Conservation (phyloP, 208 protist genomes). For the Leishmania tarentolae region DNA sequence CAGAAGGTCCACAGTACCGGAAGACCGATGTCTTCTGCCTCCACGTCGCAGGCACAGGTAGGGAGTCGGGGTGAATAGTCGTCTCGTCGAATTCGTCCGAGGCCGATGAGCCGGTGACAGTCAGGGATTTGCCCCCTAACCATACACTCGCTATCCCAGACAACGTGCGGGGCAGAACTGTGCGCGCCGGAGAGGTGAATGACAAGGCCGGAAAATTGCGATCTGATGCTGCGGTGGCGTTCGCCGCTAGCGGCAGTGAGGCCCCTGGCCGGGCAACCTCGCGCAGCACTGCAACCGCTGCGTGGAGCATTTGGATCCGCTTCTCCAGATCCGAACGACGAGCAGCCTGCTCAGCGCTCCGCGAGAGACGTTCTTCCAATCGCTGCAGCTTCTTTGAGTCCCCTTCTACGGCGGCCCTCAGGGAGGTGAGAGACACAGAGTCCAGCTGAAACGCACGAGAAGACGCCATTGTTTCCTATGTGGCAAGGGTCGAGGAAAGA, state of each 20-base stretch:
- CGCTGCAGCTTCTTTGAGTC: constrained; percentile 14
- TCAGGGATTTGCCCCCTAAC: no score
- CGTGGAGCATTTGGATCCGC: neutral
- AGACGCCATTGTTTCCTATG: neutral
- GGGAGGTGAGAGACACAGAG: constrained; percentile 17
- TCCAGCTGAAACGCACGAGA: constrained; percentile 16
- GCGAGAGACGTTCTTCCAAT: constrained; percentile 16
- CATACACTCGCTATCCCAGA: neutral
- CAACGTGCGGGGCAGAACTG: neutral
- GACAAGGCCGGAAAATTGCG: neutral
- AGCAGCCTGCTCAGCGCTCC: constrained; percentile 7
- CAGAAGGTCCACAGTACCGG: constrained; percentile 25
- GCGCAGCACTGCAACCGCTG: neutral
- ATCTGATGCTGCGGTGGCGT: neutral
- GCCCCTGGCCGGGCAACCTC: neutral
- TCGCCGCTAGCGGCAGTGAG: neutral
- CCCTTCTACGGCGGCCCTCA: constrained; percentile 14
- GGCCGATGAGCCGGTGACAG: neutral
- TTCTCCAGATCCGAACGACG: constrained; percentile 14
- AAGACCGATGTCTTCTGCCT: constrained; percentile 14
- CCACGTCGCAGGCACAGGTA: constrained; percentile 27
- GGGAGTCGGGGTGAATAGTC: neutral
- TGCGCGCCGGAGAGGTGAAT: neutral
- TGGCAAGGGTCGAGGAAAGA: neutral
- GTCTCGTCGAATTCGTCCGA: constrained; percentile 32